phyloP scores from a whole-genome alignment of 768 basidiomycete genomes.

The Boletus patriciae region DNA sequence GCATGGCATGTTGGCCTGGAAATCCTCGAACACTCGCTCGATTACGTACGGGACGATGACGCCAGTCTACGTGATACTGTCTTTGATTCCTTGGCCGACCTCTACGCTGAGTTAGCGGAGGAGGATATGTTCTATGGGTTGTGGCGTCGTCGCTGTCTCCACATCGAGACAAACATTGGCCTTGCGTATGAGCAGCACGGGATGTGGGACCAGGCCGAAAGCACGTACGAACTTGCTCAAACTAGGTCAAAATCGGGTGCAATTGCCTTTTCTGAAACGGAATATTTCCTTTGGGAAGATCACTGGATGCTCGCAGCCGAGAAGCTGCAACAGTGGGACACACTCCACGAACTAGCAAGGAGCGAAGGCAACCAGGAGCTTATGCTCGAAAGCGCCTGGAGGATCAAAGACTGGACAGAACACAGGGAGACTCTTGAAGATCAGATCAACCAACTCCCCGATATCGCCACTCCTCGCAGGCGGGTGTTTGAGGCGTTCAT shows the following conservation, averaged over 20 bases:
- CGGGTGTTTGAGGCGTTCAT: conserved; percentile 97
- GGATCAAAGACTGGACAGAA: conserved; percentile 88
- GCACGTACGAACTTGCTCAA: conserved; percentile 88
- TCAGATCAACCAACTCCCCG: conserved; percentile 75
- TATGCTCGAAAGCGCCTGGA: conserved; percentile 93
- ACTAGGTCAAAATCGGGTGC: conserved; percentile 75
- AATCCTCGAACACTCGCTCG: conserved; percentile 78
- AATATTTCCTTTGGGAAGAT: conserved; percentile 98
- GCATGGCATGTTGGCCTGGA: conserved; percentile 94
- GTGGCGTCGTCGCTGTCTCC: conserved; percentile 89
- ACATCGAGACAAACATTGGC: conserved; percentile 84
- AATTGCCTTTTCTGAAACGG: conserved; percentile 89
- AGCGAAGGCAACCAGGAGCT: conserved; percentile 90
- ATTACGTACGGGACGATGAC: conserved; percentile 79
- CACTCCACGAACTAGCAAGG: conserved; percentile 85
- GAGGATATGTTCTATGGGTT: conserved; percentile 97
- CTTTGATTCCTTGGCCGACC: conserved; percentile 87
- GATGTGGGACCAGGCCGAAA: conserved; percentile 92
- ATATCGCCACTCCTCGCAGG: conserved; percentile 90
- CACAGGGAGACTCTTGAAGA: conserved; percentile 76
- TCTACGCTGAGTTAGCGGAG: conserved; percentile 94
- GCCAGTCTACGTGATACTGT: conserved; percentile 76
- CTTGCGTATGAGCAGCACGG: conserved; percentile 94
- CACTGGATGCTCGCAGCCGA: conserved; percentile 96
- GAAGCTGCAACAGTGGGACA: conserved; percentile 98